These are phyloP conservation scores for Phytophthora citrophthora DNA, from an alignment of 352 stramenopile species.

Conservation along the genomic window DNA sequence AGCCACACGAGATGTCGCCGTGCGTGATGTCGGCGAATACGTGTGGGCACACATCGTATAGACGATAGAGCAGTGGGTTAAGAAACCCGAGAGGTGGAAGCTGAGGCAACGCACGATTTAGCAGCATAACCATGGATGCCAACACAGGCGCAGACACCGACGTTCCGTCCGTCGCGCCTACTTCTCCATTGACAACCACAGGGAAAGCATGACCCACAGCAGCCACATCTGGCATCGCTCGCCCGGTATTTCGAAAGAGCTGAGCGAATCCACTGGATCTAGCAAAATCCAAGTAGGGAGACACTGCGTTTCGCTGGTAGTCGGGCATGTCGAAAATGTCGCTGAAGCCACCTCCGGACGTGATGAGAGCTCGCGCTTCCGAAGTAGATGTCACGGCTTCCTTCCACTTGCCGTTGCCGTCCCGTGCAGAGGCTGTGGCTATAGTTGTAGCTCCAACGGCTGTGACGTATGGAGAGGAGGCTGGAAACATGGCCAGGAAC, in stretches of 20 bases:
- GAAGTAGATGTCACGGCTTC: constrained; percentile 59
- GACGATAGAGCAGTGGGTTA: constrained; percentile 74
- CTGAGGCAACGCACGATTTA: constrained; percentile 58
- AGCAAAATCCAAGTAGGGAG: constrained; percentile 41
- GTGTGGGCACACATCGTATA: constrained; percentile 62
- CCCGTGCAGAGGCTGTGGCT: constrained; percentile 5
- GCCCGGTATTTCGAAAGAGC: constrained; percentile 50
- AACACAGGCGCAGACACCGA: constrained; percentile 76
- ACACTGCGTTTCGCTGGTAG: constrained; percentile 56
- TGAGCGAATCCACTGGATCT: constrained; percentile 25
- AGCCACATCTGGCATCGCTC: constrained; percentile 72
- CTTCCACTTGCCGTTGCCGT: constrained; percentile 40
- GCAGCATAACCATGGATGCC: constrained; percentile 62
- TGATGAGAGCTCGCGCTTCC: constrained; percentile 61
- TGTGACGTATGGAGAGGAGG: constrained; percentile 78
- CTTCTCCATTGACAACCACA: constrained; percentile 58
- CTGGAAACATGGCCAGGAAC: constrained; percentile 74
- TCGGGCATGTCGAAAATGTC: constrained; percentile 49
- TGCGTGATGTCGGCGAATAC: constrained; percentile 76
- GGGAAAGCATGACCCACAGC: constrained; percentile 70
- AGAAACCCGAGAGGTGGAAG: constrained; percentile 65
- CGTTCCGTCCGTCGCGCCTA: constrained; percentile 70
- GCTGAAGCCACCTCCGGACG: constrained; percentile 79
- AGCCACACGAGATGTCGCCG: constrained; percentile 65
- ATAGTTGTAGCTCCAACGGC: constrained; percentile 70